Conservation (phyloP, 2,329 filamentous ascomycete species). For the Albifimbria verrucaria region DNA sequence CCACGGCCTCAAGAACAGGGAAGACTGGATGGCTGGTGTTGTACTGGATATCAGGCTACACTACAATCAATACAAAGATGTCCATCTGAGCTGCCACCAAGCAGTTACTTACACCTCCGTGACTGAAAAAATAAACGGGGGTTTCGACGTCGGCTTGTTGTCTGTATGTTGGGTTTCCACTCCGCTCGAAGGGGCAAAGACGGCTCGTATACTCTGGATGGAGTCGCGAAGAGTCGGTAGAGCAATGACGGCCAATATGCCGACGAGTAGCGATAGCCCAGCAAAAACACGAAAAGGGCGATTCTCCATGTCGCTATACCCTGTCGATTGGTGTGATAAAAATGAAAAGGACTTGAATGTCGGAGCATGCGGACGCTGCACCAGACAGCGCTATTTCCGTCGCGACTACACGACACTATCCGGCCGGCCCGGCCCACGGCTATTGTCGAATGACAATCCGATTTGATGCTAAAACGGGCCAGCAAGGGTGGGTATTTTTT, state of each 20-base stretch:
- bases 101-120: conserved; percentile 41
- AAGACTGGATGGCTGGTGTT: conserved; percentile 67
- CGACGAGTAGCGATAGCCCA: not conserved
- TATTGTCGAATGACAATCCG: too few relatives aligned
- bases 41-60: conserved; percentile 62
- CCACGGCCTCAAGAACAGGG: conserved; percentile 59
- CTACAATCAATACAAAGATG: not conserved
- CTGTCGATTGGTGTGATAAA: too few relatives aligned
- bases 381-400: too few relatives aligned
- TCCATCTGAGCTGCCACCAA: not conserved
- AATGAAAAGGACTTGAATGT: too few relatives aligned
- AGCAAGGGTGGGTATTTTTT: too few relatives aligned
- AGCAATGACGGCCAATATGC: not conserved
- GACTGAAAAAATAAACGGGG: conserved; percentile 49
- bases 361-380: too few relatives aligned
- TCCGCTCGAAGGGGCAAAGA: not conserved
- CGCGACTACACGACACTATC: too few relatives aligned
- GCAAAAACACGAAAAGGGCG: not conserved
- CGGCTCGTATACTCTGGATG: not conserved
- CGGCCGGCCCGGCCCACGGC: too few relatives aligned
- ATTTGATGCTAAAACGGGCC: too few relatives aligned
- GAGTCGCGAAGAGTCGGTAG: not conserved
- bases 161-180: not conserved
- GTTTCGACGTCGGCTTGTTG: conserved; percentile 11
- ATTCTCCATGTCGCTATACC: not conserved